Conservation (phyloP, 2,329 filamentous ascomycete genomes). For the Polychaeton citri region DNA sequence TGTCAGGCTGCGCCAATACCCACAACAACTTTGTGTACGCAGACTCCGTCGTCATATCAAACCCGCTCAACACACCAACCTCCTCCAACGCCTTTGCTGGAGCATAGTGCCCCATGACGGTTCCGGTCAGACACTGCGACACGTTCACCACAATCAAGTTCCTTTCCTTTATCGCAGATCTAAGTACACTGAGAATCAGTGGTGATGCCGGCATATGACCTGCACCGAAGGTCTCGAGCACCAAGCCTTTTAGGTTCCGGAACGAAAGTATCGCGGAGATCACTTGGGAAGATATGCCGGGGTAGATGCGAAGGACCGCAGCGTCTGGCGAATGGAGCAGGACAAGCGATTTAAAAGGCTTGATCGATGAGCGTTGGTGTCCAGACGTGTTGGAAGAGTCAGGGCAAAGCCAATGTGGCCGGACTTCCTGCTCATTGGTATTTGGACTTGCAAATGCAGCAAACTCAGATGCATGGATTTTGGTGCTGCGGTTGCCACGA, state of each 20-base stretch:
- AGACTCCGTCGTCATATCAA: constrained; percentile 80
- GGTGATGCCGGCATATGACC: constrained; percentile 79
- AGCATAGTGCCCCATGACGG: constrained; percentile 27
- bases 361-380: constrained; percentile 46
- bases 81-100: constrained; percentile 55
- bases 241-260: constrained; percentile 64
- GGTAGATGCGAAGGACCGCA: constrained; percentile 78
- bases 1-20: constrained; percentile 57
- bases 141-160: constrained; percentile 85
- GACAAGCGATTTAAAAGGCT: not conserved
- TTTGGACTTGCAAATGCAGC: constrained; percentile 86
- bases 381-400: constrained; percentile 72
- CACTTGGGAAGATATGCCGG: constrained; percentile 82
- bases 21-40: constrained; percentile 86
- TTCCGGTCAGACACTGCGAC: constrained; percentile 56
- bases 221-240: constrained; percentile 86
- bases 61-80: constrained; percentile 77
- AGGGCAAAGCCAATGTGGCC: too few relatives aligned
- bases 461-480: constrained; percentile 75
- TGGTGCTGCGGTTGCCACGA: constrained; percentile 76
- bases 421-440: too few relatives aligned
- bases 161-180: constrained; percentile 62
- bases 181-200: constrained; percentile 66
- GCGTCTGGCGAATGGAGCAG: constrained; percentile 75
- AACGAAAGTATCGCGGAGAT: constrained; percentile 68